Conservation (phyloP, 306 rosid genomes). For the Crotalaria pallida region DNA sequence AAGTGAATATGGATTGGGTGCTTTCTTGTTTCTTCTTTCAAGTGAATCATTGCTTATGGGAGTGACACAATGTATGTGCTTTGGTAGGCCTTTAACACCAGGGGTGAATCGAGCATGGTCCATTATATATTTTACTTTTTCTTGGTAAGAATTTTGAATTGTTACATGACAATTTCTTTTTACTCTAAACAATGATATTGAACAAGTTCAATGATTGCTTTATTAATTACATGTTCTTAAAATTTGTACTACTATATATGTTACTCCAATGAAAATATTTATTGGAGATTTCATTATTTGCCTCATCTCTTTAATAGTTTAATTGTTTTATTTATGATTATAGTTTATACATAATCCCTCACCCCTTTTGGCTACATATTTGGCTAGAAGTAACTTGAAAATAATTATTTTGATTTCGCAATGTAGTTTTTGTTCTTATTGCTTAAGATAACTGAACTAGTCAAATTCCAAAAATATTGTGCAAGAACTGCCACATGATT, state of each 20-base stretch:
- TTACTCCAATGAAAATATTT: not conserved
- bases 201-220: not conserved
- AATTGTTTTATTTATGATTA: not conserved
- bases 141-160: constrained; percentile 50
- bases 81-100: constrained; percentile 78
- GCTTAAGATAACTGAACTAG: not conserved
- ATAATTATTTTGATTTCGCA: not conserved
- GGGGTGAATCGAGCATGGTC: constrained; percentile 90
- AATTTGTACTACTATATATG: not conserved
- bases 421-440: not conserved
- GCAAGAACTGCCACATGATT: not conserved
- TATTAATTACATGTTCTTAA: not conserved
- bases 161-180: not conserved
- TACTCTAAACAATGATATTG: not conserved
- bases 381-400: not conserved
- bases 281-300: not conserved
- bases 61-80: constrained; percentile 87
- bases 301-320: no score
- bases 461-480: not conserved
- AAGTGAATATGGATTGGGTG: constrained; percentile 81
- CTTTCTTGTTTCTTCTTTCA: constrained; percentile 84
- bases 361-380: not conserved
- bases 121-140: constrained; percentile 70
- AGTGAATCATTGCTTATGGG: constrained; percentile 77
- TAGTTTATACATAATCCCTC: not conserved